Percentiles rank a stretch among this genome's conserved stretches.
Conservation (phyloP, 2,329 filamentous ascomycete genomes). For the Epichloe uncinata region DNA sequence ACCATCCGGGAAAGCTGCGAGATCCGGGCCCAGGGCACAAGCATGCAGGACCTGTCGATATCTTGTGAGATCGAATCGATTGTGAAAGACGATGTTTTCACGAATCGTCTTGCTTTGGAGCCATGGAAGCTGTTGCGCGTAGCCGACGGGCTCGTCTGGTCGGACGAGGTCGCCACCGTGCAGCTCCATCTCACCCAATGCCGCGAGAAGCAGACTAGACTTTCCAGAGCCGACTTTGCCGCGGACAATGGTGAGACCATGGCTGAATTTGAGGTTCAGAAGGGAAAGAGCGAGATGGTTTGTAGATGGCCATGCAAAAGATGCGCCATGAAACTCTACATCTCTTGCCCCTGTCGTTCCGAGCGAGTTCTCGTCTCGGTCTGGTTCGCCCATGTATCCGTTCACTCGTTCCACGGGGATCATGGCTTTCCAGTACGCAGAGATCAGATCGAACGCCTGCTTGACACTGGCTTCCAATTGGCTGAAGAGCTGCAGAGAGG, state of each 20-base stretch:
- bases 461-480: constrained; percentile 62
- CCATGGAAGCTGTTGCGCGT: constrained; percentile 50
- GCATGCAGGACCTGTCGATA: constrained; percentile 49
- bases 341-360: constrained; percentile 21
- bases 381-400: constrained; percentile 72
- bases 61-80: constrained; percentile 35
- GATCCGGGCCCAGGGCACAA: constrained; percentile 43
- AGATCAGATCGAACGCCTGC: constrained; percentile 63
- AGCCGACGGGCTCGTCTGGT: constrained; percentile 36
- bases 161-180: constrained; percentile 33
- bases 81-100: constrained; percentile 53
- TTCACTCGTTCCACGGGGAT: constrained; percentile 74
- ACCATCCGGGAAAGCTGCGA: constrained; percentile 41
- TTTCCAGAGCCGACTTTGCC: constrained; percentile 50
- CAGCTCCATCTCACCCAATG: constrained; percentile 55
- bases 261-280: constrained; percentile 32
- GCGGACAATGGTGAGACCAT: constrained; percentile 41
- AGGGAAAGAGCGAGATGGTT: constrained; percentile 34
- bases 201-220: constrained; percentile 44
- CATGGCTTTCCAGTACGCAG: constrained; percentile 65
- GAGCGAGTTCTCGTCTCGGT: constrained; percentile 45
- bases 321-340: constrained; percentile 47
- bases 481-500: constrained; percentile 66
- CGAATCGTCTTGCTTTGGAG: constrained; percentile 52
- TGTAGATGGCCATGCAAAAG: constrained; percentile 69